Evolutionary conservation across 2,329 filamentous ascomycete species (phyloP).

Genomic region (Alternaria tenuissima): DNA sequence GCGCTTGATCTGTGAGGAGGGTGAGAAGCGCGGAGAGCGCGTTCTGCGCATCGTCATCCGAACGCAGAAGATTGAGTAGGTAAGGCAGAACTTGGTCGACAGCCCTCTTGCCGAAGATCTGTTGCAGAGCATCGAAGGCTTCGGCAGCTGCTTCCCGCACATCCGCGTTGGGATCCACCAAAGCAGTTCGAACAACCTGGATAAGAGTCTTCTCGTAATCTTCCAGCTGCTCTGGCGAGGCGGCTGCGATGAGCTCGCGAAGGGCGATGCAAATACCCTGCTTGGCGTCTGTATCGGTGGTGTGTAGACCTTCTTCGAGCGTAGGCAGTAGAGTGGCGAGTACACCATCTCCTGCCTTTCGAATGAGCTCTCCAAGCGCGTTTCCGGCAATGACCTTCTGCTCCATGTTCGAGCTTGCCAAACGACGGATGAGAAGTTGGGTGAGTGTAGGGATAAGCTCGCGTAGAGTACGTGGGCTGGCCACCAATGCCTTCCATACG

Average conservation of each 20-base stretch:
- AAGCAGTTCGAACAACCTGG: slow-evolving; percentile 88
- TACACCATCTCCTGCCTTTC: slow-evolving; percentile 94
- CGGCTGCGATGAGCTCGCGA: slow-evolving; percentile 89
- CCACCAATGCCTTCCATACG: slow-evolving; percentile 97
- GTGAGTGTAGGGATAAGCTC: slow-evolving; percentile 94
- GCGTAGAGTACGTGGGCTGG: slow-evolving; percentile 89
- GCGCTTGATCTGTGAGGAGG: slow-evolving; percentile 88
- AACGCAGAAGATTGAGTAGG: slow-evolving; percentile 86
- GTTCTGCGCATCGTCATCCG: slow-evolving; percentile 87
- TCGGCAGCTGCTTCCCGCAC: slow-evolving; percentile 96
- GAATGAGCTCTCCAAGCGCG: slow-evolving; percentile 92
- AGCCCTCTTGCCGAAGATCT: slow-evolving; percentile 90
- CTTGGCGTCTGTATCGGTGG: slow-evolving; percentile 89
- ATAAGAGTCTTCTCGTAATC: slow-evolving; percentile 96
- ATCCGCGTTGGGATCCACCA: slow-evolving; percentile 88
- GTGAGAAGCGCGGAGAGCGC: slow-evolving; percentile 92
- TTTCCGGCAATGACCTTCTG: slow-evolving; percentile 99
- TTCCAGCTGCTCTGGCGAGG: slow-evolving; percentile 86
- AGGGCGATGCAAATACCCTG: slow-evolving; percentile 98
- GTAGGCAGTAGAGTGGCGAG: slow-evolving; percentile 87
- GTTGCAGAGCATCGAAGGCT: slow-evolving; percentile 94
- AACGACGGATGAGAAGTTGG: slow-evolving; percentile 89
- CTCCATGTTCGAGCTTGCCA: slow-evolving; percentile 96
- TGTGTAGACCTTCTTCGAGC: slow-evolving; percentile 88
- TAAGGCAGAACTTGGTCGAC: slow-evolving; percentile 95